These are phyloP conservation scores for Vitis labrusca DNA, from an alignment of 164 flowering plant genomes.

Conservation along the genomic window DNA sequence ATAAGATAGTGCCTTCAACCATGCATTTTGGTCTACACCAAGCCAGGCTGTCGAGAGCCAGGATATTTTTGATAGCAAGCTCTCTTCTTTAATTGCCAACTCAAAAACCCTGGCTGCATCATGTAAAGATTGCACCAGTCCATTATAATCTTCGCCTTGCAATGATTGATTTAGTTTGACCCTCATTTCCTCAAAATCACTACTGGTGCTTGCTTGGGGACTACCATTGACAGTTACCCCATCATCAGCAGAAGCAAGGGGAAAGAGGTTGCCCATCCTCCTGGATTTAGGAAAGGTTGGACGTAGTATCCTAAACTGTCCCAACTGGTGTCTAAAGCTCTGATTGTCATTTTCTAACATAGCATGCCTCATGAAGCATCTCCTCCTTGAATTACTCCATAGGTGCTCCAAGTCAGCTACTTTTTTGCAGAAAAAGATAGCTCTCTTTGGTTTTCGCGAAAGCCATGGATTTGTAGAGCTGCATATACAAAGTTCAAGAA, in stretches of 20 bases:
- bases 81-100: conserved; percentile 68
- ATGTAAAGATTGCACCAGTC: conserved; percentile 78
- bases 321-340: conserved; percentile 14
- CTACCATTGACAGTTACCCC: conserved; percentile 78
- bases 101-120: conserved; percentile 95
- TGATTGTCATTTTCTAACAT: conserved; percentile 23
- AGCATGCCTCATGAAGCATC: conserved; percentile 28
- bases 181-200: conserved; percentile 68
- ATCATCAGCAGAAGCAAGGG: conserved; percentile 74
- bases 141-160: conserved; percentile 61
- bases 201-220: conserved; percentile 48
- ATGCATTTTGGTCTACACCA: conserved; percentile 80
- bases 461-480: conserved; percentile 56
- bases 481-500: conserved; percentile 25
- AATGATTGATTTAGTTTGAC: conserved; percentile 59
- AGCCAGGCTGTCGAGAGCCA: conserved; percentile 96
- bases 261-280: conserved; percentile 27
- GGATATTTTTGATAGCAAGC: conserved; percentile 40
- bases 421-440: conserved; percentile 29
- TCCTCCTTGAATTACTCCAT: conserved; percentile 44
- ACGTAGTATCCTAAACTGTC: conserved; percentile 26
- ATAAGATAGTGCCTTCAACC: conserved; percentile 85
- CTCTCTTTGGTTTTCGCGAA: conserved; percentile 32
- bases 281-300: conserved; percentile 33
- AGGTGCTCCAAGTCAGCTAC: conserved; percentile 30